Evolutionary conservation across 2,329 filamentous ascomycete species (phyloP).

Genomic region (Aspergillus jensenii): DNA sequence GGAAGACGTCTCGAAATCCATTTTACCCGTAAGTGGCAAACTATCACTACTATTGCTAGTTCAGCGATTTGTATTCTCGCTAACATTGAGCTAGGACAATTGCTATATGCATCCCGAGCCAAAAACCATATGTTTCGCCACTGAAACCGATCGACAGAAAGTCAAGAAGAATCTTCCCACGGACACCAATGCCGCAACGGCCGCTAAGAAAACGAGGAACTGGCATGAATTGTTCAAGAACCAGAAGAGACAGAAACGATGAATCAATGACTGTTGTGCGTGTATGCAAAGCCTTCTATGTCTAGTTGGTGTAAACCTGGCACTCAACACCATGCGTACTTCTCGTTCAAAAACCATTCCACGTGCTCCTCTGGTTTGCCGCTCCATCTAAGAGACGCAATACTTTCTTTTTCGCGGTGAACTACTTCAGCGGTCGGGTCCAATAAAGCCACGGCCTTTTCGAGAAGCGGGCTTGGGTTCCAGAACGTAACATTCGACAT

Average conservation of each 20-base stretch:
- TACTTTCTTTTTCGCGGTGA: slow-evolving; percentile 47
- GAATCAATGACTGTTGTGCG: slow-evolving; percentile 11
- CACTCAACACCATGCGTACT: slow-evolving; percentile 50
- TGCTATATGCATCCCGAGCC: slow-evolving; percentile 36
- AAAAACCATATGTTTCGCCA: slow-evolving; percentile 38
- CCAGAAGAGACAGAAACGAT: slow-evolving; percentile 32
- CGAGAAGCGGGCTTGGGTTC: slow-evolving; percentile 67
- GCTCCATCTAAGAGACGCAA: slow-evolving; percentile 49
- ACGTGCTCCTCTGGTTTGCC: slow-evolving; percentile 42
- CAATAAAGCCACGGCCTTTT: slow-evolving; percentile 42
- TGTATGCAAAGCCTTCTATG: slow-evolving; percentile 9
- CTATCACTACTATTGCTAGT: background rate
- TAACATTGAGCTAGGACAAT: slow-evolving; percentile 23
- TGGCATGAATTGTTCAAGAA: slow-evolving; percentile 47
- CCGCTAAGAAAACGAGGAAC: slow-evolving; percentile 39
- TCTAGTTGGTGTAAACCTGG: background rate
- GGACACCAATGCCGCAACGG: slow-evolving; percentile 23
- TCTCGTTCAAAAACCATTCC: slow-evolving; percentile 50
- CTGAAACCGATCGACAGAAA: slow-evolving; percentile 30
- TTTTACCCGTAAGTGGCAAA: slow-evolving; percentile 29
- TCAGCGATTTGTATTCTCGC: background rate
- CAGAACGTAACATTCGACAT: slow-evolving; percentile 74
- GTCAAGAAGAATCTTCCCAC: slow-evolving; percentile 24
- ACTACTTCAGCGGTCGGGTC: slow-evolving; percentile 40
- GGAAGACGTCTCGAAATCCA: slow-evolving; percentile 31